Evolutionary conservation across 495 filamentous ascomycete genomes (phyloP), one percentile per base, ranked within the genome.

Genomic region (Penicillium ucsense): DNA sequence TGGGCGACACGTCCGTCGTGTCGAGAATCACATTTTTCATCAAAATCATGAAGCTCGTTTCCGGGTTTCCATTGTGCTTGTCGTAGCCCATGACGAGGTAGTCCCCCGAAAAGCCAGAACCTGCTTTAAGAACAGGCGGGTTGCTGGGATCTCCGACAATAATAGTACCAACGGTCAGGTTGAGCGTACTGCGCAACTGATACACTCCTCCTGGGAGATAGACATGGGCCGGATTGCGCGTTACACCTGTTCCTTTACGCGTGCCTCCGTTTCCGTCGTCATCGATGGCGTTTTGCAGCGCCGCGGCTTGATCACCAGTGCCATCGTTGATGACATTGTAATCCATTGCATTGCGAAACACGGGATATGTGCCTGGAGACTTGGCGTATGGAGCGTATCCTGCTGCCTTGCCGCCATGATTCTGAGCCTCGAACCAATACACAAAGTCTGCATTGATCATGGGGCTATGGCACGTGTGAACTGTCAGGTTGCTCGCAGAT

Each of bases 281-380:
- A 45, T 70, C 59, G 35, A 73, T 66, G 0, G 68, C 68, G 0
- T 65, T 53, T 31, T 73, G 68, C 0, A 73, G 12, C 3, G 45
- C 60, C 8, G 59, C 48, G 5, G 72, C 75, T 45, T 79, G 75
- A 41, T 79, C 70, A 10, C 63, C 61, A 0, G 43, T 63, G 3
- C 75, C 74, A 28, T 76, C 65, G 31, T 65, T 70, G 41, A 60
- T 62, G 4, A 76, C 79, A 1, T 65, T 67, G 54, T 78, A 83
- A 34, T 72, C 61, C 41, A 74, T 70, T 0, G 72, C 77, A 43
- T 80, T 79, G 5, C 80, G 68, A 48, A 78, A 82, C 0, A 82
- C 74, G 2, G 75, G 65, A 44, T 79, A 83, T 0, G 46, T 43
- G 10, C 55, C 46, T 34, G 71, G 61, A 11, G 49, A 53, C 12